Conservation (phyloP, 2,329 filamentous ascomycete species). For the Ophiostoma himal-ulmi region DNA sequence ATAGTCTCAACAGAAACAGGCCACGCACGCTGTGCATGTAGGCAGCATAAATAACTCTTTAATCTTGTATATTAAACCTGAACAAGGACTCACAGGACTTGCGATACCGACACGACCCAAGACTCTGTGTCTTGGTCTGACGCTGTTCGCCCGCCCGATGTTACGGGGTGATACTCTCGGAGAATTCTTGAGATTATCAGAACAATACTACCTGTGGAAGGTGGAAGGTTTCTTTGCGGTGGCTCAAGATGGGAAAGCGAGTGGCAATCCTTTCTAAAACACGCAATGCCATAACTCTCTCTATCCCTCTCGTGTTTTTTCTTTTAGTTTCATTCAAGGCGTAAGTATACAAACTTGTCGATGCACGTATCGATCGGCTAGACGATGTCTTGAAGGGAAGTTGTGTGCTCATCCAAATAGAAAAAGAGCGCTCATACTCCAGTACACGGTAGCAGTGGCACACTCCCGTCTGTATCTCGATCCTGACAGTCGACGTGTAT, state of each 20-base stretch:
- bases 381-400: neutral
- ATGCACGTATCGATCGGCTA: too few relatives aligned
- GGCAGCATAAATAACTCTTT: neutral
- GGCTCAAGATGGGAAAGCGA: slow-evolving; percentile 1
- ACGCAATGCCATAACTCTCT: neutral
- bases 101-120: neutral
- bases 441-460: slow-evolving; percentile 4
- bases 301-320: too few relatives aligned
- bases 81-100: neutral
- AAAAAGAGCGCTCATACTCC: neutral
- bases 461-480: neutral
- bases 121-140: slow-evolving; percentile 1
- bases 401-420: neutral
- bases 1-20: slow-evolving; percentile 3
- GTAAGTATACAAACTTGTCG: neutral
- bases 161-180: slow-evolving; percentile 8
- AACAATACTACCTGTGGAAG: neutral
- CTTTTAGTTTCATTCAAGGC: neutral
- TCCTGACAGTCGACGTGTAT: slow-evolving; percentile 13
- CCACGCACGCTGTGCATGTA: neutral
- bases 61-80: neutral
- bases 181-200: slow-evolving; percentile 8
- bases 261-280: neutral
- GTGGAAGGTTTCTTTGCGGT: neutral
- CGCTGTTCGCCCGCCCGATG: neutral